Evolutionary conservation across 306 rosid genomes (phyloP), one percentile per base, ranked within the genome.

Genomic region (Trichosanthes truncata): DNA sequence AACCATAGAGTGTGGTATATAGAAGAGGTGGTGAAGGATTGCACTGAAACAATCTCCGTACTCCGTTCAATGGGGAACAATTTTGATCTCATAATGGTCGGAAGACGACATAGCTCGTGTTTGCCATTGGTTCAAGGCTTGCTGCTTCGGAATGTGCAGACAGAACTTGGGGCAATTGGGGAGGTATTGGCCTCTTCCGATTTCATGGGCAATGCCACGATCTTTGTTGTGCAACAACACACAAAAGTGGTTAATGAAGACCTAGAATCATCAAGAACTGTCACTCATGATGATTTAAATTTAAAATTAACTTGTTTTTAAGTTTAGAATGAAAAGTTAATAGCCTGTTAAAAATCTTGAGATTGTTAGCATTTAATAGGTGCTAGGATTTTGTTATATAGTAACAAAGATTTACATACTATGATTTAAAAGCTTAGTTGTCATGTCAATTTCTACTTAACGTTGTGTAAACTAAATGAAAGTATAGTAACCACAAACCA

Each of bases 161-260:
- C 40, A 2, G 87, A 84, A 63, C 69, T 86, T 63, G 85, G 85
- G 73, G 60, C 82, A 10, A 79, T 81, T 6, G 85, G 85, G 3
- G 81, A 84, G 61, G 75, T 84, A 20, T 49, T 86, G 56, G 80
- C 80, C 26, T 60, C 82, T 0, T 33, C 80, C 35, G 80, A 84
- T 57, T 81, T 83, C 33, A 26, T 57, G 59, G 85, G 85, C 25
- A 36, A 81, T 38, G 68, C 82, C 56, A 41, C 77, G 26, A 73
- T 84, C 43, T 74, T 84, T 12, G 87, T 84, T 20, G 83, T 82
- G 45, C 86, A 87, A 63, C 83, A 82, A 80, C 86, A 82, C 33
- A 75, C 52, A 18, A 76, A 53, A 31, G 74, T 56, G 49, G 55
- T 15, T 14, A 67, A 49, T 25, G 73, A 83, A 51, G 48, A 43